phyloP scores from a whole-genome alignment of 1,284 basidiomycete species.

The Gomphus sp. region DNA sequence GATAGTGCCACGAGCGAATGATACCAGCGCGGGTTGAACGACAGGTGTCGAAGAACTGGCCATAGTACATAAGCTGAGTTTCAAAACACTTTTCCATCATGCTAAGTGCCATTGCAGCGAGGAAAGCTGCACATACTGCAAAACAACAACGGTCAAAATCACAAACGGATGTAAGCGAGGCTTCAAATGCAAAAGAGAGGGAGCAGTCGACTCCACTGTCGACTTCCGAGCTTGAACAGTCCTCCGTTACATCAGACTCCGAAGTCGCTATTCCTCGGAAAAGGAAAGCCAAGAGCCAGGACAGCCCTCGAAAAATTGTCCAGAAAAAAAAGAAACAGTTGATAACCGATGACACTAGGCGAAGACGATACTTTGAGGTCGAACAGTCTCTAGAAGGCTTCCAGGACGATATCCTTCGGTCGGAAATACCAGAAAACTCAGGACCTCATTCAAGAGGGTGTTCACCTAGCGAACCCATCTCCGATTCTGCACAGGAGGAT shows the following conservation, averaged over 20 bases:
- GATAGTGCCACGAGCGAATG: conserved; percentile 78
- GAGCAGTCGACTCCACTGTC: conserved; percentile 9
- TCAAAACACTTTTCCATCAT: conserved; percentile 20
- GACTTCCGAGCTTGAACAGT: conserved; percentile 10
- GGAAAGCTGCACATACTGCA: conserved; percentile 35
- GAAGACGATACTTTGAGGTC: conserved; percentile 1
- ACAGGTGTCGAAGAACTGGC: conserved; percentile 2
- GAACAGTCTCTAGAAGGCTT: conserved; percentile 26
- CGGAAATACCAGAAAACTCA: conserved; percentile 29
- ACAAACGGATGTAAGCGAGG: not conserved
- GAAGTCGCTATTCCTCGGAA: conserved; percentile 13
- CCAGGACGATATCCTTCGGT: conserved; percentile 22
- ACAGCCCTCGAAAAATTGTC: conserved; percentile 14
- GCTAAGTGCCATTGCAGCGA: conserved; percentile 54
- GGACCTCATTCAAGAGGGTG: conserved; percentile 13
- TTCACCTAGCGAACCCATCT: not conserved
- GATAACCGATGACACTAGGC: not conserved
- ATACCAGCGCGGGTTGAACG: conserved; percentile 37
- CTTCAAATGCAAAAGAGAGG: not conserved
- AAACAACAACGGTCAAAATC: not conserved
- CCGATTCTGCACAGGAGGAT: conserved; percentile 22
- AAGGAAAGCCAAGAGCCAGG: conserved; percentile 20
- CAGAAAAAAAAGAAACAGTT: not conserved
- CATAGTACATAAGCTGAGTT: conserved; percentile 3
- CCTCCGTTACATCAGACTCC: conserved; percentile 9